Evolutionary conservation across 139 green algal species (phyloP).

Genomic region (Coccomyxa sp.): DNA sequence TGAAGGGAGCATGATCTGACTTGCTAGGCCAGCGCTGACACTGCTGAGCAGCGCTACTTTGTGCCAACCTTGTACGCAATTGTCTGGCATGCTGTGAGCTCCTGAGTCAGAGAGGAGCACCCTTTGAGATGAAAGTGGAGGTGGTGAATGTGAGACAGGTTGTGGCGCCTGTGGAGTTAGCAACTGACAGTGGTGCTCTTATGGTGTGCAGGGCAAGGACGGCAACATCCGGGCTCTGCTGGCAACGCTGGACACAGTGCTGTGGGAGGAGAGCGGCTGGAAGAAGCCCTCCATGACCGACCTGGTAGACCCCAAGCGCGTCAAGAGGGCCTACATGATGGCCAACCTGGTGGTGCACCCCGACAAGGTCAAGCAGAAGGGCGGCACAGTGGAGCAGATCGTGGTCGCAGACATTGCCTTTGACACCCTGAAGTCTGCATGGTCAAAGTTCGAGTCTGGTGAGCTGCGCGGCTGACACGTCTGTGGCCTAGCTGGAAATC

Average conservation of each 20-base stretch:
- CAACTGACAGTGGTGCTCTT: neutral
- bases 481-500: too few species aligned
- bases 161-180: neutral
- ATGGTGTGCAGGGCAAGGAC: neutral
- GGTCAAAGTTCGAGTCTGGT: constrained; percentile 31
- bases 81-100: too few species aligned
- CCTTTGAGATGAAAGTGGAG: too few species aligned
- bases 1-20: too few species aligned
- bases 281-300: constrained; percentile 69
- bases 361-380: constrained; percentile 90
- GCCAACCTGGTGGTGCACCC: constrained; percentile 93
- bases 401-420: constrained; percentile 90
- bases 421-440: constrained; percentile 83
- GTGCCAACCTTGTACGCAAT: too few species aligned
- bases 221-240: constrained; percentile 89
- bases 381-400: constrained; percentile 76
- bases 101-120: too few species aligned
- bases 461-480: constrained; percentile 14
- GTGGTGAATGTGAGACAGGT: too few species aligned
- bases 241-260: constrained; percentile 73
- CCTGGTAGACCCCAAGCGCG: constrained; percentile 68
- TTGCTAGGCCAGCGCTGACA: too few species aligned
- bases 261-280: constrained; percentile 86
- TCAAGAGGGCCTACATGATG: constrained; percentile 84
- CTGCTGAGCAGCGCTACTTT: too few species aligned